Conservation (phyloP, 2,329 filamentous ascomycete genomes). For the Trichoderma sp. region DNA sequence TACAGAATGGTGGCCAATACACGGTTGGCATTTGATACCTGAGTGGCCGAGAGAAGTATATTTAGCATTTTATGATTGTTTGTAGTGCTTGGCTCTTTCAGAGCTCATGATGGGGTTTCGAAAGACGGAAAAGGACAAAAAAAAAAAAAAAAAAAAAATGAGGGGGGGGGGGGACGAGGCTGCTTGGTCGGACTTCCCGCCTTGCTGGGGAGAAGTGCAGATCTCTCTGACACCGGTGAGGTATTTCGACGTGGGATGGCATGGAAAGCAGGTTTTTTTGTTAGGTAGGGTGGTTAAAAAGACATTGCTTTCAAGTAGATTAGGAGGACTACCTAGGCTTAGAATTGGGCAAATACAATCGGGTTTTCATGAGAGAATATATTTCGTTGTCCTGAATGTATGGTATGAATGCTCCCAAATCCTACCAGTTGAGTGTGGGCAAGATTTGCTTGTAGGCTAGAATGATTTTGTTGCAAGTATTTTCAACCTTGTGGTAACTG, state of each 20-base stretch:
- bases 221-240: slow-evolving; percentile 26
- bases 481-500: not conserved
- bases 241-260: slow-evolving; percentile 4
- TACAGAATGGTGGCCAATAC: not conserved
- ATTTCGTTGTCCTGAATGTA: not conserved
- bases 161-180: not conserved
- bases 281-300: slow-evolving; percentile 19
- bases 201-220: slow-evolving; percentile 34
- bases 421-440: not conserved
- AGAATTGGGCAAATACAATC: slow-evolving; percentile 17
- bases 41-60: not conserved
- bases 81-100: slow-evolving; percentile 19
- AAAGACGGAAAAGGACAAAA: not conserved
- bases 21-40: not conserved
- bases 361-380: not conserved
- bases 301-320: slow-evolving; percentile 18
- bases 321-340: slow-evolving; percentile 8
- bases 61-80: slow-evolving; percentile 15
- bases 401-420: not conserved
- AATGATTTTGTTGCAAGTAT: not conserved
- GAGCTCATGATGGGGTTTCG: not conserved
- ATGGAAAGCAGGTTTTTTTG: slow-evolving; percentile 5
- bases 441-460: too few relatives aligned
- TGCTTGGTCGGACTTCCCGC: not conserved
- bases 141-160: not conserved